Evolutionary conservation across 768 basidiomycete genomes (phyloP).

Genomic region (Pholiota conissans): DNA sequence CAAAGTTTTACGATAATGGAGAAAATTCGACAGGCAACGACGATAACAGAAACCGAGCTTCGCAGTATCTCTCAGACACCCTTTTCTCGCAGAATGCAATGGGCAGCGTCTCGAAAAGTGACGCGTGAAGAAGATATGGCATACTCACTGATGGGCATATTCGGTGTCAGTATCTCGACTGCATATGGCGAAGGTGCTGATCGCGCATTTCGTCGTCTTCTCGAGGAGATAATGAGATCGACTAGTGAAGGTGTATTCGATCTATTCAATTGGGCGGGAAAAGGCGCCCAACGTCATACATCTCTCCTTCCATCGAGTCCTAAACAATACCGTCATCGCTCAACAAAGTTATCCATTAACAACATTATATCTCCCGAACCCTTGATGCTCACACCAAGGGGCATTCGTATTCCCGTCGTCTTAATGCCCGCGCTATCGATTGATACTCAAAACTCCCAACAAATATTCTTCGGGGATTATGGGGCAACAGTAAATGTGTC

Average conservation of each 20-base stretch:
- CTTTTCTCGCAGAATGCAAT: neutral
- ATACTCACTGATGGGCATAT: neutral
- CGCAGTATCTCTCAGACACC: neutral
- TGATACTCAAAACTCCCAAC: neutral
- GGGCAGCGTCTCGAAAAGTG: too few relatives aligned
- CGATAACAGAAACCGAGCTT: neutral
- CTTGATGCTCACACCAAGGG: too few relatives aligned
- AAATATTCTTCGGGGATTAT: neutral
- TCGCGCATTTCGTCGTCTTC: too few relatives aligned
- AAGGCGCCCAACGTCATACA: too few relatives aligned
- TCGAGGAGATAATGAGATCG: too few relatives aligned
- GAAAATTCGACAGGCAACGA: neutral
- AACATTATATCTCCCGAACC: neutral
- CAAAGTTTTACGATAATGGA: neutral
- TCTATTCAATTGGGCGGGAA: neutral
- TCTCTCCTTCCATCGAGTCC: too few relatives aligned
- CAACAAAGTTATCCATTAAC: too few relatives aligned
- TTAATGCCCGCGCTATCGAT: neutral
- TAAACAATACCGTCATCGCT: too few relatives aligned
- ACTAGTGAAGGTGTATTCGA: neutral
- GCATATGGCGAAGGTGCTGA: too few relatives aligned
- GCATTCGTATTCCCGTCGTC: neutral
- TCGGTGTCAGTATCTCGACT: neutral
- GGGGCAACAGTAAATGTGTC: neutral
- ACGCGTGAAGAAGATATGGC: too few relatives aligned